Evolutionary conservation across 805 yeast species (phyloP).

Genomic region (Yarrowia sp.): DNA sequence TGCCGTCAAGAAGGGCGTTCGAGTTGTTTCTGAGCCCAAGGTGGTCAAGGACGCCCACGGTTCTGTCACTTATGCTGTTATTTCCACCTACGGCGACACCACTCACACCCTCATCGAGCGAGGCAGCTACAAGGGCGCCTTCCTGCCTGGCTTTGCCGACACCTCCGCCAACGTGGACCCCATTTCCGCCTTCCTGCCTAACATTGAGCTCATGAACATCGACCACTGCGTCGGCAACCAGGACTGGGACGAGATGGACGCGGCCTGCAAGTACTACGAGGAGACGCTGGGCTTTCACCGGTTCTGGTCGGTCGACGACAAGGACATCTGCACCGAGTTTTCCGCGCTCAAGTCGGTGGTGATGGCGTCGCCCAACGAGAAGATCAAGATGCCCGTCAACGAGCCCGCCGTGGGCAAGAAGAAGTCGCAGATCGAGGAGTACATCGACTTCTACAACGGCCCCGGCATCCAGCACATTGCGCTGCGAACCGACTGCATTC

Average conservation of each 20-base stretch:
- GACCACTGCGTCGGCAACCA: constrained; percentile 85
- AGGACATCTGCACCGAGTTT: constrained; percentile 63
- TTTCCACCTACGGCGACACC: constrained; percentile 58
- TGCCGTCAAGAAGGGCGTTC: constrained; percentile 57
- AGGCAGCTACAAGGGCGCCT: constrained; percentile 43
- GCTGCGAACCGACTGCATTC: constrained; percentile 58
- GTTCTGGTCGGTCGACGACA: constrained; percentile 84
- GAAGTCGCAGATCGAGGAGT: constrained; percentile 80
- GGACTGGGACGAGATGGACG: constrained; percentile 63
- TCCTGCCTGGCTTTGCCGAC: constrained; percentile 51
- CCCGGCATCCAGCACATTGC: constrained; percentile 89
- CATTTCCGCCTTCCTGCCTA: constrained; percentile 38
- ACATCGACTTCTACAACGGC: constrained; percentile 68
- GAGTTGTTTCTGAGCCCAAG: constrained; percentile 37
- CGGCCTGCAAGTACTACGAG: constrained; percentile 59
- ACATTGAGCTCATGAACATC: constrained; percentile 46
- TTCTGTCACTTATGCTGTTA: constrained; percentile 50
- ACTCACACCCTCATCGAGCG: constrained; percentile 66
- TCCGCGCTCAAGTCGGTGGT: constrained; percentile 73
- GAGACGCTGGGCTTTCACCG: constrained; percentile 67
- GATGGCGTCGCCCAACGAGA: constrained; percentile 66
- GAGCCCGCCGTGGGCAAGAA: constrained; percentile 72
- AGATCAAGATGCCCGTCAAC: constrained; percentile 76
- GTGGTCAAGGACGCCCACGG: constrained; percentile 50
- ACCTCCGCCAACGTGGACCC: constrained; percentile 30